phyloP scores from a whole-genome alignment of 345 rosid genomes.

The Gossypium arboreum region DNA sequence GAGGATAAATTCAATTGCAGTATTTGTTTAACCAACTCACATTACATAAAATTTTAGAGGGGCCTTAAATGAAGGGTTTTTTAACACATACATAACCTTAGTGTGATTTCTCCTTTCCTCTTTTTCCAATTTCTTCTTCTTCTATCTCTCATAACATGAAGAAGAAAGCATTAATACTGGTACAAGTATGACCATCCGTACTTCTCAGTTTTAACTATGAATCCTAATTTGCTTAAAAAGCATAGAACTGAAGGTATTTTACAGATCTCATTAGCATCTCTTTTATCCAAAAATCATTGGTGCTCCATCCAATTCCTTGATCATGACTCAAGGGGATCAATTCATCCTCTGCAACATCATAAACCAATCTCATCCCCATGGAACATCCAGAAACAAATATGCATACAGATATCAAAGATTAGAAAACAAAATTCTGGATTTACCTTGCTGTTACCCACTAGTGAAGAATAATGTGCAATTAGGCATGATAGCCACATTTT shows the following conservation, averaged over 20 bases:
- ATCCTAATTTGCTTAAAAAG: background rate
- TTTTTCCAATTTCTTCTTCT: background rate
- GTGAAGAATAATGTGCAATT: background rate
- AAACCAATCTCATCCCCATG: background rate
- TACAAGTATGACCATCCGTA: background rate
- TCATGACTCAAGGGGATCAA: background rate
- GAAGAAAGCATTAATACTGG: slow-evolving; percentile 1
- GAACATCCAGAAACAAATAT: background rate
- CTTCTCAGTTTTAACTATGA: background rate
- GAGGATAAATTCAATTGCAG: background rate
- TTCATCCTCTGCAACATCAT: background rate
- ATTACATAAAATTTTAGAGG: background rate
- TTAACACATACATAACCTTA: background rate
- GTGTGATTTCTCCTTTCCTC: background rate
- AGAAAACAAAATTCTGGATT: background rate
- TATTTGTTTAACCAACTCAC: background rate
- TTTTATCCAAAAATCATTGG: background rate
- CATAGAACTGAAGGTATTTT: background rate
- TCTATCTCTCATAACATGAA: background rate
- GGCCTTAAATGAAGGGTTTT: background rate
- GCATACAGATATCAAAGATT: background rate
- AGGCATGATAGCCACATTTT: background rate
- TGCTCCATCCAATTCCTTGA: background rate
- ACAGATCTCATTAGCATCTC: background rate
- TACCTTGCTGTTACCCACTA: background rate